These are phyloP conservation scores for Aspergillus texensis DNA, from an alignment of 2,329 filamentous ascomycete species.

Conservation along the genomic window DNA sequence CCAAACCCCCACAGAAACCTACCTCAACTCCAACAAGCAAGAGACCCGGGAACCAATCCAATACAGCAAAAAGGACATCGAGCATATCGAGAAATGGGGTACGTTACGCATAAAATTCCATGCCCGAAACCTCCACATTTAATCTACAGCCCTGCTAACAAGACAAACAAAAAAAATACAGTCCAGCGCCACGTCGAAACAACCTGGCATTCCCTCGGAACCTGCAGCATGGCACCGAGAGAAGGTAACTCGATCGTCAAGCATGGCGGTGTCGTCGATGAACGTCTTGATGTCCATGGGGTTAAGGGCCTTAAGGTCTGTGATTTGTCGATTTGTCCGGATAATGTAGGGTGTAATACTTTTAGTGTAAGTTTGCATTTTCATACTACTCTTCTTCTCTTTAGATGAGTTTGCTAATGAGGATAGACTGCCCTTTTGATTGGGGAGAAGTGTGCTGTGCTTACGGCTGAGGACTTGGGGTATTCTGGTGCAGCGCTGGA, in stretches of 20 bases:
- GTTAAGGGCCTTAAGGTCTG: slow-evolving; percentile 77
- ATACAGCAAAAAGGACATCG: slow-evolving; percentile 59
- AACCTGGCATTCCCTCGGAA: slow-evolving; percentile 70
- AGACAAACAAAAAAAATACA: slow-evolving; percentile 4
- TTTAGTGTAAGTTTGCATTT: slow-evolving; percentile 44
- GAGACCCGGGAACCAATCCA: slow-evolving; percentile 64
- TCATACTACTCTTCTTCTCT: neutral
- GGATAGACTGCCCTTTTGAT: slow-evolving; percentile 70
- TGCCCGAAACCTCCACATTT: neutral
- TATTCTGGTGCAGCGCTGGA: slow-evolving; percentile 73
- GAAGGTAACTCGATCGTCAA: slow-evolving; percentile 80
- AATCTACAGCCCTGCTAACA: neutral
- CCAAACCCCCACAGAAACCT: slow-evolving; percentile 51
- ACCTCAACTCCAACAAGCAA: slow-evolving; percentile 67
- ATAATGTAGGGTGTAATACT: slow-evolving; percentile 74
- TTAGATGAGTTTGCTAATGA: slow-evolving; percentile 1
- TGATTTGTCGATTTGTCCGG: slow-evolving; percentile 74
- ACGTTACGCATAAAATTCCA: slow-evolving; percentile 14
- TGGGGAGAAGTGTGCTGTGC: slow-evolving; percentile 72
- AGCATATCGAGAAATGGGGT: slow-evolving; percentile 67
- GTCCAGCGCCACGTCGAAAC: slow-evolving; percentile 74
- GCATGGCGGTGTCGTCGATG: slow-evolving; percentile 72
- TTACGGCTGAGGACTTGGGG: slow-evolving; percentile 72
- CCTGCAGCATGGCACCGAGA: slow-evolving; percentile 75
- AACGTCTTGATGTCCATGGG: slow-evolving; percentile 76